phyloP scores from a whole-genome alignment of 495 filamentous ascomycete species.

The Podospora pseudopauciseta region DNA sequence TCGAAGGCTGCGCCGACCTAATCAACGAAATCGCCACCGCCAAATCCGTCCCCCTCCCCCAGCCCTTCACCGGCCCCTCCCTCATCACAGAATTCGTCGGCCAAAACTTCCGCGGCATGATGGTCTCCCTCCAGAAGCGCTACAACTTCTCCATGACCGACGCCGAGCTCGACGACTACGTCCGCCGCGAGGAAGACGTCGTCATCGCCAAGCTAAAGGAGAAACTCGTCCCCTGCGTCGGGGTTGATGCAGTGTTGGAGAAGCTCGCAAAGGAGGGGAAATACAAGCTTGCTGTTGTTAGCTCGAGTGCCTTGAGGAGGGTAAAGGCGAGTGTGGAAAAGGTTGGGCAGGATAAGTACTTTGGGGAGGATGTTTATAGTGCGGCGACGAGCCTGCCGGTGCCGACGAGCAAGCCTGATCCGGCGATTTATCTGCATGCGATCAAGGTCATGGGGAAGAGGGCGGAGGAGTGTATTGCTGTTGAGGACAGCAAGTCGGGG shows the following conservation, averaged over 20 bases:
- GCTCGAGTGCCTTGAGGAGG: slow-evolving; percentile 71
- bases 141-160: slow-evolving; percentile 64
- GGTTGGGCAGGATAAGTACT: slow-evolving; percentile 75
- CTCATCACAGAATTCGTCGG: slow-evolving; percentile 90
- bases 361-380: slow-evolving; percentile 74
- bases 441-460: slow-evolving; percentile 71
- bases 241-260: slow-evolving; percentile 65
- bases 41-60: slow-evolving; percentile 50
- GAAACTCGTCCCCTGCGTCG: slow-evolving; percentile 62
- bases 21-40: slow-evolving; percentile 83
- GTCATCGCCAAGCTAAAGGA: slow-evolving; percentile 83
- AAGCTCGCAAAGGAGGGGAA: slow-evolving; percentile 57
- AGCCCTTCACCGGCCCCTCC: slow-evolving; percentile 73
- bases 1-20: slow-evolving; percentile 89
- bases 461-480: slow-evolving; percentile 71
- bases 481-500: slow-evolving; percentile 90
- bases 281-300: slow-evolving; percentile 81
- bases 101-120: slow-evolving; percentile 94
- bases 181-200: slow-evolving; percentile 72
- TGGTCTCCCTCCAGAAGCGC: slow-evolving; percentile 65
- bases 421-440: slow-evolving; percentile 84
- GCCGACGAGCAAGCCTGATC: slow-evolving; percentile 89
- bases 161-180: slow-evolving; percentile 72
- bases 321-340: slow-evolving; percentile 79
- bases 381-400: slow-evolving; percentile 73